Conservation (phyloP, 257 asterid species). For the Catharanthus roseus region DNA sequence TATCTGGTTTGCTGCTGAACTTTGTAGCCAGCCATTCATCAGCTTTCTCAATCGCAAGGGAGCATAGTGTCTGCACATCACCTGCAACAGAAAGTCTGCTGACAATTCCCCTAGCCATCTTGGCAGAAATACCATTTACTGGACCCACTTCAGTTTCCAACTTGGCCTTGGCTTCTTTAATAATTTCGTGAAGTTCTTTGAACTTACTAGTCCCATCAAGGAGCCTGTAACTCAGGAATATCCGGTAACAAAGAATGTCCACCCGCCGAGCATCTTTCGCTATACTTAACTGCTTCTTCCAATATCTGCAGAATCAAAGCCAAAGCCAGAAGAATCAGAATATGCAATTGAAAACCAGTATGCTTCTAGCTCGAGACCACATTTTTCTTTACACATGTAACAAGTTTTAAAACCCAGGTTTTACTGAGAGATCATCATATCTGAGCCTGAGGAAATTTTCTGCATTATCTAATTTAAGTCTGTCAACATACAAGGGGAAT, state of each 20-base stretch:
- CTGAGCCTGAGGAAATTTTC: not conserved
- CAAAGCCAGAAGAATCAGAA: slow-evolving; percentile 5
- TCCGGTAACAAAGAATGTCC: slow-evolving; percentile 67
- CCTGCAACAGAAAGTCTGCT: slow-evolving; percentile 76
- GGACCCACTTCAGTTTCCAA: slow-evolving; percentile 91
- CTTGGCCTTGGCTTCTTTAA: slow-evolving; percentile 67
- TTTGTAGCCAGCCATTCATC: slow-evolving; percentile 55
- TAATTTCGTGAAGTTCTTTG: slow-evolving; percentile 66
- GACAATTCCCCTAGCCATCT: slow-evolving; percentile 89
- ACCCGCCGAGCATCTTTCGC: slow-evolving; percentile 94
- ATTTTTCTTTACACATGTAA: not conserved
- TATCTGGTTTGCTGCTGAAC: slow-evolving; percentile 27
- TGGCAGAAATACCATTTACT: slow-evolving; percentile 70
- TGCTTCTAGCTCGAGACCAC: not conserved
- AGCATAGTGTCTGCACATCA: slow-evolving; percentile 71
- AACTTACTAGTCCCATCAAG: slow-evolving; percentile 76
- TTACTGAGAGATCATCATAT: not conserved
- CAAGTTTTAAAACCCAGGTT: not conserved
- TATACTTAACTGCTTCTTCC: slow-evolving; percentile 75
- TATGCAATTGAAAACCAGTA: not conserved
- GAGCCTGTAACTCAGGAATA: slow-evolving; percentile 73
- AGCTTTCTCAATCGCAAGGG: slow-evolving; percentile 72
- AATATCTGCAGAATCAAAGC: slow-evolving; percentile 47
- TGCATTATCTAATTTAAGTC: not conserved
- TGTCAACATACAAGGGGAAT: not conserved